phyloP scores from a whole-genome alignment of 192 early-diverging fungal genomes.

The Backusella tuberculispora region DNA sequence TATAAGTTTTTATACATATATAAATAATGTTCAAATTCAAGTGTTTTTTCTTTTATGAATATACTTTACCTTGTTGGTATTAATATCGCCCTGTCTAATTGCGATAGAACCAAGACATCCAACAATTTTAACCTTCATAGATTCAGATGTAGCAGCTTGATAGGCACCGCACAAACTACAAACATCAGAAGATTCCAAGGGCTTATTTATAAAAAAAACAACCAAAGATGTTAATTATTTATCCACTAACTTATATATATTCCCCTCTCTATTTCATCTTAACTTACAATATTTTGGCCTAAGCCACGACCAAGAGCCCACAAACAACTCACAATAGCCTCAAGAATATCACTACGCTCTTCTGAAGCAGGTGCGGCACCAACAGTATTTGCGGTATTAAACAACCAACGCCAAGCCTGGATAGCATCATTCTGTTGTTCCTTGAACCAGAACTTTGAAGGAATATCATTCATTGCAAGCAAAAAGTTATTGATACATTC shows the following conservation, averaged over 20 bases:
- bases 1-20: constrained; percentile 17
- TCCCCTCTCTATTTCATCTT: not conserved
- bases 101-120: constrained; percentile 78
- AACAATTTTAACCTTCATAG: constrained; percentile 68
- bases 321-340: constrained; percentile 71
- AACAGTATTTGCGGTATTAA: constrained; percentile 57
- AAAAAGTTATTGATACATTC: constrained; percentile 80
- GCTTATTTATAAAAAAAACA: constrained; percentile 28
- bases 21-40: not conserved
- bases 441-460: constrained; percentile 68
- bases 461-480: constrained; percentile 70
- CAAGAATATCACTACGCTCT: constrained; percentile 58
- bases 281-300: constrained; percentile 55
- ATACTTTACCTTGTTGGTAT: constrained; percentile 64
- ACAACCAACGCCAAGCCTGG: constrained; percentile 63
- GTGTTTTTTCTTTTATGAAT: not conserved
- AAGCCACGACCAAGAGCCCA: constrained; percentile 78
- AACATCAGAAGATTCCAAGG: constrained; percentile 46
- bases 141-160: constrained; percentile 43
- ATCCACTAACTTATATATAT: not conserved
- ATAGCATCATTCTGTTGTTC: constrained; percentile 46
- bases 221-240: not conserved
- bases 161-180: constrained; percentile 50
- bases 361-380: constrained; percentile 48
- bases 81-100: constrained; percentile 65